phyloP scores from a whole-genome alignment of 192 early-diverging fungal genomes.

The Linnemannia exigua region DNA sequence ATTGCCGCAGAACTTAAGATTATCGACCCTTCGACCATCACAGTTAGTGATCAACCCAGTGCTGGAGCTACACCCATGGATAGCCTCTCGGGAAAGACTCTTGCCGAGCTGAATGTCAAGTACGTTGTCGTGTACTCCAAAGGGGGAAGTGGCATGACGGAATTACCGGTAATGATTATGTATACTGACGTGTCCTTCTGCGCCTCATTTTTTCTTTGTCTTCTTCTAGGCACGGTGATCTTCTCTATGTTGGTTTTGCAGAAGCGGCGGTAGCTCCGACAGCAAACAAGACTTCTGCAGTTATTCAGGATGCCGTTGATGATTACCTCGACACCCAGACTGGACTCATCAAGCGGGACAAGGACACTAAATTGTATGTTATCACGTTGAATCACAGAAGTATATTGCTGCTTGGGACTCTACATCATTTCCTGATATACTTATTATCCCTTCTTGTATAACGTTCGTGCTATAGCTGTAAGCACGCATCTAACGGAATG shows the following conservation, averaged over 20 bases:
- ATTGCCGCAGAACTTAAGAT: constrained; percentile 62
- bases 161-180: not conserved
- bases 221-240: constrained; percentile 64
- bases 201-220: not conserved
- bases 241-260: constrained; percentile 62
- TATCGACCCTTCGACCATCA: constrained; percentile 56
- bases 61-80: constrained; percentile 47
- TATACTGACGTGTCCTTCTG: not conserved
- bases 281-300: constrained; percentile 11
- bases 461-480: no score
- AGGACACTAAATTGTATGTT: constrained; percentile 85
- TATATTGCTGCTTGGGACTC: not conserved
- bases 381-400: not conserved
- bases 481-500: constrained; percentile 86
- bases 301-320: constrained; percentile 84
- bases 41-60: constrained; percentile 59
- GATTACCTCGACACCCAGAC: constrained; percentile 82
- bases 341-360: constrained; percentile 85
- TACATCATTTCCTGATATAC: not conserved
- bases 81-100: constrained; percentile 45
- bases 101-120: constrained; percentile 56
- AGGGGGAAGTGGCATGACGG: not conserved
- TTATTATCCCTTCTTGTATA: not conserved
- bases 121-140: constrained; percentile 15
- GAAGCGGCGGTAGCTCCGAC: constrained; percentile 40